Evolutionary conservation across 345 rosid genomes (phyloP).

Genomic region (Gossypium turneri): DNA sequence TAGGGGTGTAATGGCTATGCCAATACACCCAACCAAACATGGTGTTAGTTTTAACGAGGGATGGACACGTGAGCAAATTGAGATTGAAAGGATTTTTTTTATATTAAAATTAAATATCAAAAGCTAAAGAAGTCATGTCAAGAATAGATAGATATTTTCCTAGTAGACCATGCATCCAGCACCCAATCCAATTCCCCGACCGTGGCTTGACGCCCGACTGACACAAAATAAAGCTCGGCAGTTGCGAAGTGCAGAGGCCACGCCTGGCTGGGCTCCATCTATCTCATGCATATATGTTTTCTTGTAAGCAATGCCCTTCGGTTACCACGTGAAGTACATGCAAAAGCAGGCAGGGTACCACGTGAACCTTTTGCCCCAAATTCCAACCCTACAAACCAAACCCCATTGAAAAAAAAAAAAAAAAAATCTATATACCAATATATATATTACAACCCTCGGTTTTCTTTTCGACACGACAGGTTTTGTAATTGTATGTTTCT

Average conservation of each 20-base stretch:
- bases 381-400: neutral
- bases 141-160: neutral
- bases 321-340: slow-evolving; percentile 4
- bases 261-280: neutral
- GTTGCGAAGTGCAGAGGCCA: neutral
- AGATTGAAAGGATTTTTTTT: neutral
- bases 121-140: neutral
- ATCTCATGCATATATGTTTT: neutral
- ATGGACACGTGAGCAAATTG: neutral
- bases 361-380: neutral
- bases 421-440: neutral
- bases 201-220: neutral
- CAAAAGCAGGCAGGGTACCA: neutral
- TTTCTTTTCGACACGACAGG: neutral
- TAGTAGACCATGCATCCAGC: neutral
- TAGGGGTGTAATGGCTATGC: too few relatives aligned
- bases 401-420: neutral
- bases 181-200: neutral
- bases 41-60: too few relatives aligned
- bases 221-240: neutral
- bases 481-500: neutral
- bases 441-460: neutral
- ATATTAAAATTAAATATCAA: neutral
- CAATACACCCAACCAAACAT: too few relatives aligned
- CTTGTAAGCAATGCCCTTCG: neutral